Evolutionary conservation across 257 asterid genomes (phyloP), one percentile per base, ranked within the genome.

Genomic region (Echites panduratus): DNA sequence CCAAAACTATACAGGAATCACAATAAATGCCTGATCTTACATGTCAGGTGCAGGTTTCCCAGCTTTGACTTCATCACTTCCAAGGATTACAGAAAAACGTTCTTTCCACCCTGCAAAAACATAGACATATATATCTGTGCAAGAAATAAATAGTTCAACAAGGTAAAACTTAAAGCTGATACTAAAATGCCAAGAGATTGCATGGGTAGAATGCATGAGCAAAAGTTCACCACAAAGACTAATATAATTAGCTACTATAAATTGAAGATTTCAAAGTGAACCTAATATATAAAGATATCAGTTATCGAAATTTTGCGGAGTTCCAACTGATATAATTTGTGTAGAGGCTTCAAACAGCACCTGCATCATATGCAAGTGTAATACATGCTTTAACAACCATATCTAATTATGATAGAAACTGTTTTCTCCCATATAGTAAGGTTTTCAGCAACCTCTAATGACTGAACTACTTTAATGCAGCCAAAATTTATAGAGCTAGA

Each of bases 41-140:
- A 93, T 70, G 79, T 93, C 96, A 62, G 98, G 98, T 54, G 95
- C 78, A 13, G 98, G 98, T 79, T 93, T 93, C 76, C 98, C 98
- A 79, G 91, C 81, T 77, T 86, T 80, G 76, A 93, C 98, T 73
- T 93, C 86, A 59, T 93, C 96, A 82, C 95, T 88, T 72, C 97
- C 97, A 70, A 93, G 89, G 81, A 93, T 87, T 70, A 84, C 85
- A 2, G 75, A n/a, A 80, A 93, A 93, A 32, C 72, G 61, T 72
- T 93, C 93, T 84, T 79, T 89, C 98, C 98, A 93, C 66, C 97
- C 98, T 93, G 73, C 66, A 62, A 70, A 75, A 58, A 62, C 41
- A 78, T 68, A 22, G 40, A 47, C 40, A 68, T 9, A 32, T 32
- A 3, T 32, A 32, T 32, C 38, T 32, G 19, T 32, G 4, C 40